phyloP scores from a whole-genome alignment of 2,329 filamentous ascomycete genomes.

The Xylariaceae sp. region DNA sequence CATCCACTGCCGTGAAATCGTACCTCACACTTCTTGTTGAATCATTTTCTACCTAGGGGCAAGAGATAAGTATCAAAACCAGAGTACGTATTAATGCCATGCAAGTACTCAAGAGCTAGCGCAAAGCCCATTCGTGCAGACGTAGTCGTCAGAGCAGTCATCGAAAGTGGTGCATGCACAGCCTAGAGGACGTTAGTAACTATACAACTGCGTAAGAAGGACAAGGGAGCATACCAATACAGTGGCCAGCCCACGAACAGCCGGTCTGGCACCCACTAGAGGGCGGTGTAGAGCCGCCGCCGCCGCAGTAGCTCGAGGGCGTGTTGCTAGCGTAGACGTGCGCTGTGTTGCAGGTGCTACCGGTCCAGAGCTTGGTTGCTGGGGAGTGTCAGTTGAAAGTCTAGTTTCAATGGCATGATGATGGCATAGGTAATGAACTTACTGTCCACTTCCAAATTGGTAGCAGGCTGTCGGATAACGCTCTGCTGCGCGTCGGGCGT shows the following conservation, averaged over 20 bases:
- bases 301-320: conserved; percentile 19
- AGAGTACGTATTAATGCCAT: no score
- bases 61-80: no score
- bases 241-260: conserved; percentile 20
- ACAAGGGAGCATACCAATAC: conserved; percentile 11
- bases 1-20: no score
- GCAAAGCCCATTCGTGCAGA: conserved; percentile 19
- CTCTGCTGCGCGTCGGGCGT: conserved; percentile 28
- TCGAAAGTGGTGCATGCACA: conserved; percentile 19
- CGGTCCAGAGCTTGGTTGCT: conserved; percentile 24
- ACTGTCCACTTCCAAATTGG: conserved; percentile 33
- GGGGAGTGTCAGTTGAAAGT: neutral
- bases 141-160: conserved; percentile 19
- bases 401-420: neutral
- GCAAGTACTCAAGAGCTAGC: neutral
- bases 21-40: no score
- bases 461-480: conserved; percentile 32
- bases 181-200: conserved; percentile 7
- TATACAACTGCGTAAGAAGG: neutral
- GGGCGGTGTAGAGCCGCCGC: neutral
- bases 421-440: conserved; percentile 11
- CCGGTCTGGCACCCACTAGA: conserved; percentile 16
- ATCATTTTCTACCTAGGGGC: no score
- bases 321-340: conserved; percentile 20
- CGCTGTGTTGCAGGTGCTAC: conserved; percentile 23